These are phyloP conservation scores for Cladorrhinum samala DNA, from an alignment of 495 filamentous ascomycete genomes.

Conservation along the genomic window DNA sequence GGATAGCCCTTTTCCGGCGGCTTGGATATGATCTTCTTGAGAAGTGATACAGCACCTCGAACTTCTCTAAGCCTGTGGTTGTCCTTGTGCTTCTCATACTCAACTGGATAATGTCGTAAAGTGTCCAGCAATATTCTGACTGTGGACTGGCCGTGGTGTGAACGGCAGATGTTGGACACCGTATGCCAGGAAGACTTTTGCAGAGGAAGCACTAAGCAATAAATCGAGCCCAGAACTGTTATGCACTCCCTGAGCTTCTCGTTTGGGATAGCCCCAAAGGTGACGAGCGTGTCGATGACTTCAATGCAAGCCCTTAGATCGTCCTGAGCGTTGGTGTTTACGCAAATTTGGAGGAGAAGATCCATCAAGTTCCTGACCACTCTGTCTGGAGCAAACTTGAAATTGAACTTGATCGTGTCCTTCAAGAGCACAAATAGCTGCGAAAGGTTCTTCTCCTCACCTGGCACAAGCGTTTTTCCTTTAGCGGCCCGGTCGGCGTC, in stretches of 20 bases:
- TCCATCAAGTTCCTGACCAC: conserved; percentile 63
- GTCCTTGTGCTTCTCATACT: conserved; percentile 50
- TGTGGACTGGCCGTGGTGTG: conserved; percentile 68
- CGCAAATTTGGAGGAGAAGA: conserved; percentile 65
- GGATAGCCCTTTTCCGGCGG: conserved; percentile 59
- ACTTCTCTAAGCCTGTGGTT: conserved; percentile 44
- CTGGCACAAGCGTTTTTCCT: conserved; percentile 43
- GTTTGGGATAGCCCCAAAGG: conserved; percentile 69
- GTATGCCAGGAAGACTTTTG: conserved; percentile 69
- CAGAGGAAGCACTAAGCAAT: conserved; percentile 63
- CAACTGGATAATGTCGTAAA: conserved; percentile 45
- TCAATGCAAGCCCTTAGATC: conserved; percentile 72
- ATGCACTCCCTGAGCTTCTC: conserved; percentile 62
- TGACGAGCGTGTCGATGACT: conserved; percentile 73
- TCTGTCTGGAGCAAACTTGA: conserved; percentile 61
- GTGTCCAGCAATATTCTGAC: conserved; percentile 59
- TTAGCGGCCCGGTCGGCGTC: conserved; percentile 28
- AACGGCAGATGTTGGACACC: conserved; percentile 69
- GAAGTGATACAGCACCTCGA: conserved; percentile 61
- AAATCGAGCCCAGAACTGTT: conserved; percentile 75
- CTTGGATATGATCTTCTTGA: conserved; percentile 58
- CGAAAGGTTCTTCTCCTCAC: conserved; percentile 62
- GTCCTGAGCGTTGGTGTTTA: conserved; percentile 60
- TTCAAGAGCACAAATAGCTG: conserved; percentile 67
- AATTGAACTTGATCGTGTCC: conserved; percentile 80